These are phyloP conservation scores for Neoboletus brunneissimus DNA, from an alignment of 768 basidiomycete genomes.

Conservation along the genomic window DNA sequence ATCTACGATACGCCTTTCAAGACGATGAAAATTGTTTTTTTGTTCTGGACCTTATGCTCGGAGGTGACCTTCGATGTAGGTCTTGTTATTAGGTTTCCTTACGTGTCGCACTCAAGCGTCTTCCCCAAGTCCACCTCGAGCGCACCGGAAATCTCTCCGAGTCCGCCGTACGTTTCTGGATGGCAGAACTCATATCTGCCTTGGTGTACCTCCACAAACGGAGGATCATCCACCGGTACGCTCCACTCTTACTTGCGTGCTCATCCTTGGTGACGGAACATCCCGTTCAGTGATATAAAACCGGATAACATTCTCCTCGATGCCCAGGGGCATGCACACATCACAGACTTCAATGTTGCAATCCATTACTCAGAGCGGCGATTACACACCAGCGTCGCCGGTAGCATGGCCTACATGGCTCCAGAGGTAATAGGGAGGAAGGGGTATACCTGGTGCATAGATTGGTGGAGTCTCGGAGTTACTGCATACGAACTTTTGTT, in stretches of 20 bases:
- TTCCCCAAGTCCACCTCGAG: slow-evolving; percentile 74
- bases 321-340: slow-evolving; percentile 88
- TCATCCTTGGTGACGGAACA: slow-evolving; percentile 7
- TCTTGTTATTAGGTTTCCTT: slow-evolving; percentile 7
- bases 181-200: slow-evolving; percentile 82
- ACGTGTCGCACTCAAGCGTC: not conserved
- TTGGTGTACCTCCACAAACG: slow-evolving; percentile 88
- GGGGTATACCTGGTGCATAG: slow-evolving; percentile 90
- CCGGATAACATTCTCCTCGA: slow-evolving; percentile 97
- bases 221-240: slow-evolving; percentile 91
- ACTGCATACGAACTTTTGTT: slow-evolving; percentile 89
- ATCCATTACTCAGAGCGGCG: slow-evolving; percentile 94
- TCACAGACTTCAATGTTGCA: slow-evolving; percentile 99
- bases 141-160: slow-evolving; percentile 65
- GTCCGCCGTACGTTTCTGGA: slow-evolving; percentile 78
- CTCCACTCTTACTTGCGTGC: slow-evolving; percentile 5
- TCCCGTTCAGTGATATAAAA: slow-evolving; percentile 74
- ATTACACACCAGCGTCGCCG: slow-evolving; percentile 89
- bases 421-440: slow-evolving; percentile 90
- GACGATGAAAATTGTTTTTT: slow-evolving; percentile 98
- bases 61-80: slow-evolving; percentile 90
- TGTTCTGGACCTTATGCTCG: slow-evolving; percentile 94
- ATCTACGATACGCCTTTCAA: slow-evolving; percentile 93
- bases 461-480: slow-evolving; percentile 96
- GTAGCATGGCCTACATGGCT: slow-evolving; percentile 99